phyloP scores from a whole-genome alignment of 2,329 filamentous ascomycete genomes.

The Chlorencoelia australis region DNA sequence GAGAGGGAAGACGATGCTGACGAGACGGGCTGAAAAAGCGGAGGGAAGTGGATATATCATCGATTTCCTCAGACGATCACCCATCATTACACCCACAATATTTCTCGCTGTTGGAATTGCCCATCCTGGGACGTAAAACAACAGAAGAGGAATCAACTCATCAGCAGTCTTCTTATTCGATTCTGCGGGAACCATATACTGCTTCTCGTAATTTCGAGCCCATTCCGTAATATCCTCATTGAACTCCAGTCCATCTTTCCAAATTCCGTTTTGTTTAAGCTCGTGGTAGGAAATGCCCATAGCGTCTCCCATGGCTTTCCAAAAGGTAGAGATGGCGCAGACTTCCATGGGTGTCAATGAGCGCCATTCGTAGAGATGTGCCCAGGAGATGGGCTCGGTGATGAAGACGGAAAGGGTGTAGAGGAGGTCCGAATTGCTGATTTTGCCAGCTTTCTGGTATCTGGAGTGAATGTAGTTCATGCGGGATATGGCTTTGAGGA shows the following conservation, averaged over 20 bases:
- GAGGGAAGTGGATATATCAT: conserved; percentile 45
- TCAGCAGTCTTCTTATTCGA: conserved; percentile 43
- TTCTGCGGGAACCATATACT: conserved; percentile 43
- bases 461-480: conserved; percentile 53
- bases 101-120: conserved; percentile 38
- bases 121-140: conserved; percentile 41
- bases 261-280: conserved; percentile 24
- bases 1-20: conserved; percentile 37
- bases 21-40: conserved; percentile 28
- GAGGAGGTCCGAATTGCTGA: conserved; percentile 52
- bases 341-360: conserved; percentile 53
- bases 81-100: conserved; percentile 50
- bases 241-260: conserved; percentile 43
- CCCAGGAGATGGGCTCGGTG: conserved; percentile 53
- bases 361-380: conserved; percentile 61
- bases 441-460: conserved; percentile 48
- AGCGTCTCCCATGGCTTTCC: conserved; percentile 60
- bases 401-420: conserved; percentile 59
- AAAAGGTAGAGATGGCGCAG: conserved; percentile 58
- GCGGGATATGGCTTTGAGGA: conserved; percentile 44
- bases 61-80: conserved; percentile 49
- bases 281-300: conserved; percentile 50
- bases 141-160: conserved; percentile 49
- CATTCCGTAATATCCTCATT: conserved; percentile 38
- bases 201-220: conserved; percentile 47